Evolutionary conservation across 2,329 filamentous ascomycete genomes (phyloP).

Genomic region (Coniochaeta pulveracea): DNA sequence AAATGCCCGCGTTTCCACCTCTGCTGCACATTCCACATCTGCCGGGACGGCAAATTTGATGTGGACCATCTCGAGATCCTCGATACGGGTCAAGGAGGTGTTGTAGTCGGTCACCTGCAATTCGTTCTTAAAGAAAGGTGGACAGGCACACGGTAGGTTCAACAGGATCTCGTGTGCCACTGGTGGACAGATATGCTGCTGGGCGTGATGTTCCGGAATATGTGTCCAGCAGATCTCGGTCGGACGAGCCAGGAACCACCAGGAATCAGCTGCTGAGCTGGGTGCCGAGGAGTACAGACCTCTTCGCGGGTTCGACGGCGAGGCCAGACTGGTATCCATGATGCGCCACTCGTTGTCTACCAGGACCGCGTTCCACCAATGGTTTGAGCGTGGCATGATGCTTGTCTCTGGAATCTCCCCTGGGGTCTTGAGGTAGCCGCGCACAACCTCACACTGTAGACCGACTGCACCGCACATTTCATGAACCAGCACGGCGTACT

Average conservation of each 20-base stretch:
- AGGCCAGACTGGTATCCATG: constrained; percentile 87
- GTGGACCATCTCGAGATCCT: constrained; percentile 89
- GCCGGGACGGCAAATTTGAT: constrained; percentile 77
- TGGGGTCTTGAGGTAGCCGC: constrained; percentile 82
- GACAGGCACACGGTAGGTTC: constrained; percentile 75
- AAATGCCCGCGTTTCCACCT: constrained; percentile 78
- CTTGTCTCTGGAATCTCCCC: constrained; percentile 75
- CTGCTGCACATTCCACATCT: constrained; percentile 84
- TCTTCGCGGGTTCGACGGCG: constrained; percentile 78
- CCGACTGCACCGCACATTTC: constrained; percentile 93
- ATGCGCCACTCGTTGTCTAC: constrained; percentile 94
- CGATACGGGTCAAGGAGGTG: constrained; percentile 73
- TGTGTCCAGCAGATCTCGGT: constrained; percentile 93
- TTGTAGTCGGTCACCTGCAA: constrained; percentile 82
- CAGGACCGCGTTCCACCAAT: constrained; percentile 95
- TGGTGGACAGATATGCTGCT: constrained; percentile 88
- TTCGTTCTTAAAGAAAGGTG: constrained; percentile 74
- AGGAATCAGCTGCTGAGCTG: constrained; percentile 63
- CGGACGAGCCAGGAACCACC: constrained; percentile 89
- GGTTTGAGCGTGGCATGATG: constrained; percentile 77
- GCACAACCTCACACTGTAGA: constrained; percentile 75
- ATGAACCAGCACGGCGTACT: constrained; percentile 76
- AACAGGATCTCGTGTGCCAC: constrained; percentile 78
- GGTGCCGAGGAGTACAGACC: constrained; percentile 63
- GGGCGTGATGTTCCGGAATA: constrained; percentile 72